Evolutionary conservation across 2,329 filamentous ascomycete genomes (phyloP), one percentile per base, ranked within the genome.

Genomic region (Hypoxylon sp.): DNA sequence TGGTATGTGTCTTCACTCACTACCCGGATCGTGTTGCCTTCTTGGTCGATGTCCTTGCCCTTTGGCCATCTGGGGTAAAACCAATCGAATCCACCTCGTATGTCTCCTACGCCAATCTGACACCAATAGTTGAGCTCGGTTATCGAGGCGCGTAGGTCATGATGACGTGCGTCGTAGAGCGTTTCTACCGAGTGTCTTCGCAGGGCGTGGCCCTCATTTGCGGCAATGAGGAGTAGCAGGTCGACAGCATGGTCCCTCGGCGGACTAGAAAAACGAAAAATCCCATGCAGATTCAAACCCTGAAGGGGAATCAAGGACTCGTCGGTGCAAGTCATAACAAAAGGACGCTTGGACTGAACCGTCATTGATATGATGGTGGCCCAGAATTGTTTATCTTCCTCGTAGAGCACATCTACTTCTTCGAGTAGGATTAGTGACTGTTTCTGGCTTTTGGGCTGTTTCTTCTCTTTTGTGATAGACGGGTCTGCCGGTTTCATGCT

Each of bases 331-430:
- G 94, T 99, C 74, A 99, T 88, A 64, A 99, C 81, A 57, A 99
- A 91, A 0, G 94, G 94, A 21, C 94, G 83, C 71, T 91, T 96
- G 0, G 94, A 97, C 62, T 91, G 88, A 7, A 78, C 75, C 50
- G 96, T 90, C 51, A 99, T 80, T 13, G 82, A 81, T 32, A 89
- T 77, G 3, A 97, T 82, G 0, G 90, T 94, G 1, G 80, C 73
- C 94, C 94, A 99, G 66, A 99, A 99, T 57, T 93, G 88, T 70
- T 91, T 93, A 69, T 99, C 94, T 68, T 97, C 93, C 44, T 96
- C 92, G 68, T 94, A 99, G 1, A 99, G 78, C 11, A 97, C 75
- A 66, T 99, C 95, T 0, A 91, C 91, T 71, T 99, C 94, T 70
- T 99, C 94, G 1, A 99, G 78, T 2, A 99, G 77, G 55, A 99